Percentiles rank a stretch among this genome's conserved stretches.
phyloP scores from a whole-genome alignment of 495 filamentous ascomycete species.

The Aspergillus sparsus region DNA sequence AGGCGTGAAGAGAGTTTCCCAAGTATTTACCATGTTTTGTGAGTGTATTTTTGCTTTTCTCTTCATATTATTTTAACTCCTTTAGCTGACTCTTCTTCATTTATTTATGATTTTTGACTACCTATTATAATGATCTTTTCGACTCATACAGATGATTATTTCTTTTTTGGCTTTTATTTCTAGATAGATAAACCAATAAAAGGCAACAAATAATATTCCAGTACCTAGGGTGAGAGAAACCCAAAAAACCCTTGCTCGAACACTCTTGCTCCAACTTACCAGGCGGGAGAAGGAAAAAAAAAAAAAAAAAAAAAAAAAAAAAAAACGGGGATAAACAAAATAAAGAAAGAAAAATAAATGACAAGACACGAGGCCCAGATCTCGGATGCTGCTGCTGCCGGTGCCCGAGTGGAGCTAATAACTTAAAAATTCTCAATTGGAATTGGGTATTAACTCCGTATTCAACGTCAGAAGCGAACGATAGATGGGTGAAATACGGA shows the following conservation, averaged over 20 bases:
- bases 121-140: no score
- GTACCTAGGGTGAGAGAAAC: no score
- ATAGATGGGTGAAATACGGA: constrained; percentile 3
- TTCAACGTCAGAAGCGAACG: neutral
- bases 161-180: no score
- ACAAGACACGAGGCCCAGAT: constrained; percentile 23
- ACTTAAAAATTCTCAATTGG: constrained; percentile 13
- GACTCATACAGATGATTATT: no score
- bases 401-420: constrained; percentile 23
- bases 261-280: no score
- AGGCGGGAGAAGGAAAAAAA: no score
- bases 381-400: constrained; percentile 28
- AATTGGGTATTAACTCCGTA: constrained; percentile 13
- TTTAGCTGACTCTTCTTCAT: neutral
- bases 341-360: neutral
- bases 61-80: neutral
- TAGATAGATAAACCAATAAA: no score
- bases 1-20: constrained; percentile 1
- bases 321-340: no score
- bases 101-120: neutral
- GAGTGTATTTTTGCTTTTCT: constrained; percentile 7
- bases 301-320: neutral
- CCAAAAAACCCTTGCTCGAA: no score
- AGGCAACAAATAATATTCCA: no score
- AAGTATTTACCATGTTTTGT: constrained; percentile 3